These are phyloP conservation scores for Kalmusia sp. DNA, from an alignment of 2,329 filamentous ascomycete genomes.

Conservation along the genomic window DNA sequence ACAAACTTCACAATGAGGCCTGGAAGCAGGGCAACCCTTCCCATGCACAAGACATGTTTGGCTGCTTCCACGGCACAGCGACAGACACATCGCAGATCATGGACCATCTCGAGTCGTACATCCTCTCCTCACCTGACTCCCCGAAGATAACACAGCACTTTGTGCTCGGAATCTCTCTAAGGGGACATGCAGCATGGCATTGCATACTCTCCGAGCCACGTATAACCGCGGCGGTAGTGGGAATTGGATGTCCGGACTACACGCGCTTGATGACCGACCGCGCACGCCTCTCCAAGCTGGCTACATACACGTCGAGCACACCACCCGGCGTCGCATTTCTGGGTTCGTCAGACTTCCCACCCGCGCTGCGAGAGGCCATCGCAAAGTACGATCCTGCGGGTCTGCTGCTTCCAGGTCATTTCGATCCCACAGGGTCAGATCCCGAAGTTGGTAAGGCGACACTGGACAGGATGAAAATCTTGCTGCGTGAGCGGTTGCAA, in stretches of 20 bases:
- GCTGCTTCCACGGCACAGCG: conserved; percentile 74
- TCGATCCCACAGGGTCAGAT: conserved; percentile 31
- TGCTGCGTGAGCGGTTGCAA: conserved; percentile 57
- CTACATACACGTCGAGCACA: conserved; percentile 64
- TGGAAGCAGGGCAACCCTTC: conserved; percentile 81
- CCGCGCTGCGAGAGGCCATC: conserved; percentile 68
- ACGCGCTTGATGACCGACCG: conserved; percentile 80
- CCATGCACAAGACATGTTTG: conserved; percentile 94
- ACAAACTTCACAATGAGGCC: conserved; percentile 72
- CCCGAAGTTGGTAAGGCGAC: conserved; percentile 44
- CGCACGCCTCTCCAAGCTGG: conserved; percentile 72
- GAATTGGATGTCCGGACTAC: conserved; percentile 92
- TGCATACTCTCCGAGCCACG: conserved; percentile 78
- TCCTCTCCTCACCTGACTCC: conserved; percentile 61
- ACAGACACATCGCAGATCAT: conserved; percentile 78
- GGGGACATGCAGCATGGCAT: conserved; percentile 89
- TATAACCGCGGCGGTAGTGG: conserved; percentile 76
- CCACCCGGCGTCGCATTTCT: conserved; percentile 70
- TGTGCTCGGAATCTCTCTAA: conserved; percentile 82
- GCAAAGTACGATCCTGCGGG: conserved; percentile 76
- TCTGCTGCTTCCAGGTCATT: conserved; percentile 63
- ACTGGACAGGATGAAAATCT: conserved; percentile 29
- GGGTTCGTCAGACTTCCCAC: conserved; percentile 79
- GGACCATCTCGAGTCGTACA: conserved; percentile 77
- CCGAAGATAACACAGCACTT: conserved; percentile 68